Evolutionary conservation across 352 stramenopile genomes (phyloP).

Genomic region (Phytophthora pinifolia): DNA sequence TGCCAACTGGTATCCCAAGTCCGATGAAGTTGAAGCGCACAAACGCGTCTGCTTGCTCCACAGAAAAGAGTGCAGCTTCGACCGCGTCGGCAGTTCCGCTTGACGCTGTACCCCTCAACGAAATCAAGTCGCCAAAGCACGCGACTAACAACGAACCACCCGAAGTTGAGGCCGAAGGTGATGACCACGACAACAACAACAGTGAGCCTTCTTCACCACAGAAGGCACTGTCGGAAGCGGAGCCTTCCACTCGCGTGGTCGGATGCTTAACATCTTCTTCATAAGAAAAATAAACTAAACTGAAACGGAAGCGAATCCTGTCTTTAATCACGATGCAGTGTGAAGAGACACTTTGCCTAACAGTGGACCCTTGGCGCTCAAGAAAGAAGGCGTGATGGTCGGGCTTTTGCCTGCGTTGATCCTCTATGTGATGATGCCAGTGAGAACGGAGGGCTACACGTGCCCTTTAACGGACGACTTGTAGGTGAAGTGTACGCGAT

Average conservation of each 20-base stretch:
- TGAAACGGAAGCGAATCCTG: conserved; percentile 11
- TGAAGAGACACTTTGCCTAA: conserved; percentile 12
- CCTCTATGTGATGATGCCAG: background rate
- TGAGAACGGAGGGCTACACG: background rate
- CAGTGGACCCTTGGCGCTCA: background rate
- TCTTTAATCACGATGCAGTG: background rate
- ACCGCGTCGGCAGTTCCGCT: conserved; percentile 43
- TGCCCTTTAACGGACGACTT: conserved; percentile 13
- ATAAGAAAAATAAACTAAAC: conserved; percentile 6
- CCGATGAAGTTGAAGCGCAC: conserved; percentile 32
- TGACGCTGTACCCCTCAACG: conserved; percentile 50
- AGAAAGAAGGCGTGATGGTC: background rate
- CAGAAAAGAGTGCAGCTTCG: conserved; percentile 32
- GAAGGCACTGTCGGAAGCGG: conserved; percentile 25
- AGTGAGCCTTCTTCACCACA: conserved; percentile 39
- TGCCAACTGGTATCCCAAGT: conserved; percentile 25
- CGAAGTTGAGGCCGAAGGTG: conserved; percentile 23
- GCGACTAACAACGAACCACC: conserved; percentile 17
- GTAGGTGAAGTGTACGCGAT: conserved; percentile 9
- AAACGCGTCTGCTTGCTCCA: conserved; percentile 20
- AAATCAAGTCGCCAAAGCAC: conserved; percentile 64
- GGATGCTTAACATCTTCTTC: conserved; percentile 9
- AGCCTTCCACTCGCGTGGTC: conserved; percentile 19
- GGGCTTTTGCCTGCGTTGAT: background rate
- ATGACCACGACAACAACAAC: conserved; percentile 47